Evolutionary conservation across 768 basidiomycete genomes (phyloP).

Genomic region (Erythrobasidium yunnanense): DNA sequence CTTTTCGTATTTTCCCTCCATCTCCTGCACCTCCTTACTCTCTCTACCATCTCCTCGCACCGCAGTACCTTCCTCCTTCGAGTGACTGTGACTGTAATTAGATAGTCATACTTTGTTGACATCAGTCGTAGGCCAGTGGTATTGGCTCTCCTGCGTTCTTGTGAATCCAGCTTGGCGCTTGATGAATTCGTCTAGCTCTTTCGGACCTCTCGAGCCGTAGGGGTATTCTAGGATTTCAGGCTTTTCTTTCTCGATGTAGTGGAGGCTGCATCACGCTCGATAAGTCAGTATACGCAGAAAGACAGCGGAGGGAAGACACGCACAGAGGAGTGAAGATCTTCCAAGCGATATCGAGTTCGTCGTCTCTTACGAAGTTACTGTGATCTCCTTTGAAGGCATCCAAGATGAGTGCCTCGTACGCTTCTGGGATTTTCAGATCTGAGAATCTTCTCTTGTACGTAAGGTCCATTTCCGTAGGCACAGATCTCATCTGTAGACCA

Average conservation of each 20-base stretch:
- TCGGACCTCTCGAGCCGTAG: slow-evolving; percentile 93
- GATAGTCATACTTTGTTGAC: slow-evolving; percentile 17
- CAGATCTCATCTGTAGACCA: slow-evolving; percentile 74
- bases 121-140: slow-evolving; percentile 22
- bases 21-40: no score
- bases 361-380: slow-evolving; percentile 95
- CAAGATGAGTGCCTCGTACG: slow-evolving; percentile 66
- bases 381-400: slow-evolving; percentile 97
- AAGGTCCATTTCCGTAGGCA: slow-evolving; percentile 95
- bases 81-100: no score
- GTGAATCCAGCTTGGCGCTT: slow-evolving; percentile 48
- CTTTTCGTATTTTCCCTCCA: no score
- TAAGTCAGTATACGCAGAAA: not conserved
- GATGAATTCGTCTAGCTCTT: slow-evolving; percentile 66
- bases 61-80: no score
- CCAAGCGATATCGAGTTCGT: slow-evolving; percentile 96
- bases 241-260: slow-evolving; percentile 32
- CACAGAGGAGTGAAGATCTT: slow-evolving; percentile 77
- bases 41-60: no score
- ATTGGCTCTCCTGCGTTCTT: not conserved
- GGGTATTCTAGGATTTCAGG: slow-evolving; percentile 70
- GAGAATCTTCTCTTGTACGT: slow-evolving; percentile 93
- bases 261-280: not conserved
- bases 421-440: slow-evolving; percentile 67
- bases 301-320: not conserved